Percentiles rank a stretch among this genome's conserved stretches.
phyloP scores from a whole-genome alignment of 176 grass and related monocot species.

The Eremochloa ophiuroides region DNA sequence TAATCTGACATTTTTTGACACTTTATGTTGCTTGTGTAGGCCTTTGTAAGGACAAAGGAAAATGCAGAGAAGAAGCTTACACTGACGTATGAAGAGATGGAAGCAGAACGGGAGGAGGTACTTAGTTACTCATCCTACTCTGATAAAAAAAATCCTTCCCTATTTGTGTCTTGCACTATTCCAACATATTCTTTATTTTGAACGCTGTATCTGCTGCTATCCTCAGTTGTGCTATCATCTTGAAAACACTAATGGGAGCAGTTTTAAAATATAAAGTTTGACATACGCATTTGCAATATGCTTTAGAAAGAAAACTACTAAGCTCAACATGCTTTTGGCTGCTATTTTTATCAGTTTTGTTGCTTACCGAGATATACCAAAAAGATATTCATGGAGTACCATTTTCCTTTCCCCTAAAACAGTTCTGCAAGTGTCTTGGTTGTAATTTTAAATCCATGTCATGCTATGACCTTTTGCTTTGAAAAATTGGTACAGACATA shows the following conservation, averaged over 20 bases:
- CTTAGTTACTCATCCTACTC: slow-evolving; percentile 3
- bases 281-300: neutral
- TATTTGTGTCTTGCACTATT: neutral
- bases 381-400: neutral
- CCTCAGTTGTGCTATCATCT: neutral
- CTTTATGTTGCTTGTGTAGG: slow-evolving; percentile 28
- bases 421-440: neutral
- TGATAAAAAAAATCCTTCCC: neutral
- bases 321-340: neutral
- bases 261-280: neutral
- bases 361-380: neutral
- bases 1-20: neutral
- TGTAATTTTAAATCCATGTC: neutral
- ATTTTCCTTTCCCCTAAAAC: neutral
- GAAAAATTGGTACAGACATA: neutral
- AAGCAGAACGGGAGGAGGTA: slow-evolving; percentile 94
- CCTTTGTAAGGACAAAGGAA: slow-evolving; percentile 84
- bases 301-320: neutral
- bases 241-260: neutral
- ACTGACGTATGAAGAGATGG: slow-evolving; percentile 98
- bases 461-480: neutral
- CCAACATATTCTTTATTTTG: neutral
- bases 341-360: neutral
- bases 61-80: slow-evolving; percentile 92
- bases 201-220: neutral